Evolutionary conservation across 129 eudicot species (phyloP).

Genomic region (carrot (Daucus carota)): DH1_v3.0 NC_030381.2:19635001-19635500

Average conservation of each 20-base stretch:
- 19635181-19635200: slow-evolving; percentile 63
- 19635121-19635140: slow-evolving; percentile 75
- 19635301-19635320: slow-evolving; percentile 53
- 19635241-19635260: slow-evolving; percentile 95
- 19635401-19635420: slow-evolving; percentile 46
- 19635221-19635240: slow-evolving; percentile 56
- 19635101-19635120: slow-evolving; percentile 79
- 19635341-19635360: slow-evolving; percentile 74
- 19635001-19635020: slow-evolving; percentile 90
- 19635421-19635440: slow-evolving; percentile 63
- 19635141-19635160: slow-evolving; percentile 93
- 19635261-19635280: slow-evolving; percentile 90
- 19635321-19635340: slow-evolving; percentile 74
- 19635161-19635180: slow-evolving; percentile 67
- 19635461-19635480: slow-evolving; percentile 57
- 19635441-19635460: slow-evolving; percentile 69
- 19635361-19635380: slow-evolving; percentile 70
- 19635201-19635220: slow-evolving; percentile 74
- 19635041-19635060: slow-evolving; percentile 85
- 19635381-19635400: slow-evolving; percentile 55
- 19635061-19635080: slow-evolving; percentile 67
- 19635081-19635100: slow-evolving; percentile 67
- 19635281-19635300: slow-evolving; percentile 60
- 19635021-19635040: slow-evolving; percentile 89
- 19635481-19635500: slow-evolving; percentile 53